Conservation (phyloP, 352 stramenopile species). For the Pythium biforme region DNA sequence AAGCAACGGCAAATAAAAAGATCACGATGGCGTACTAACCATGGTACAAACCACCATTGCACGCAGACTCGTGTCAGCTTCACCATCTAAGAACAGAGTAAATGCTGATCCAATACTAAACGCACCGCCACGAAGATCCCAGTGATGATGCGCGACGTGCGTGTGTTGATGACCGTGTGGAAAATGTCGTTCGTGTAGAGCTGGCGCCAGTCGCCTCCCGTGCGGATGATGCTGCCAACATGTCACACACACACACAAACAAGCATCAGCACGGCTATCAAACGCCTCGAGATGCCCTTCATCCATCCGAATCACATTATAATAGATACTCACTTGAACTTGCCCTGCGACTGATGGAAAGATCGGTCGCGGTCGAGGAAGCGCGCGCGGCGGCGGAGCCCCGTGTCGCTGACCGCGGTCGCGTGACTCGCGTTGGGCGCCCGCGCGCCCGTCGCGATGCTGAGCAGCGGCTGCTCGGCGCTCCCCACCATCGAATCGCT, state of each 20-base stretch:
- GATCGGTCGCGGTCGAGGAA: constrained; percentile 65
- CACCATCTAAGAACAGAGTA: no score
- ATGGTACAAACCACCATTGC: background rate
- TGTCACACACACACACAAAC: background rate
- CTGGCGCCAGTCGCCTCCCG: constrained; percentile 74
- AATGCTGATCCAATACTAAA: background rate
- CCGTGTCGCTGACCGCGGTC: constrained; percentile 9
- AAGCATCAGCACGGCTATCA: background rate
- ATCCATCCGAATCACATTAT: no score
- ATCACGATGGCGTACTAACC: constrained; percentile 79
- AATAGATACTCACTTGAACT: constrained; percentile 50
- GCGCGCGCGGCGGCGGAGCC: constrained; percentile 25
- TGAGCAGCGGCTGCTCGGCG: constrained; percentile 36
- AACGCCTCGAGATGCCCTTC: no score
- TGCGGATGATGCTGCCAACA: constrained; percentile 46
- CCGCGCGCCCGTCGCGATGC: constrained; percentile 17
- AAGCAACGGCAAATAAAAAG: constrained; percentile 75
- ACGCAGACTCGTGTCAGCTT: background rate
- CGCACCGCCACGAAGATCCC: constrained; percentile 75
- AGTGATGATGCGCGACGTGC: constrained; percentile 74
- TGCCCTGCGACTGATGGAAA: constrained; percentile 71
- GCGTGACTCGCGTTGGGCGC: no score
- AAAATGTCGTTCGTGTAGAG: constrained; percentile 87
- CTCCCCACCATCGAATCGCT: constrained; percentile 17
- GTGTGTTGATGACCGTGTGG: constrained; percentile 87